These are phyloP conservation scores for Lichenothelia convexa DNA, from an alignment of 495 filamentous ascomycete species.

Conservation along the genomic window DNA sequence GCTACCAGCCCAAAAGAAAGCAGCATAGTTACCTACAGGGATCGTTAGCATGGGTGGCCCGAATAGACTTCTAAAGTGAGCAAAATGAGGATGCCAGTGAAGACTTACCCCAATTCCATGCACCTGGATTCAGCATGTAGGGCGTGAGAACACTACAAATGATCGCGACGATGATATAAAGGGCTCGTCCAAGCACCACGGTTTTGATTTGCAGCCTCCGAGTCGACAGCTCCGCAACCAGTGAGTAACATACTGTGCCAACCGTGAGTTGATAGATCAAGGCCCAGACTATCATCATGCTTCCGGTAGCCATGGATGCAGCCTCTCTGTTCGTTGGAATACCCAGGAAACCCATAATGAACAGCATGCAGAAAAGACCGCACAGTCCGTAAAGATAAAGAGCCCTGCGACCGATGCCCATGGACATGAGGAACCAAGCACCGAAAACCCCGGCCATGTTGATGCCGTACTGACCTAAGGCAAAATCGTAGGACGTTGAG, in stretches of 20 bases:
- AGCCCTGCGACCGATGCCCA: constrained; percentile 19
- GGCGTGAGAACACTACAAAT: constrained; percentile 26
- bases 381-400: constrained; percentile 20
- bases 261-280: constrained; percentile 39
- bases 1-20: constrained; percentile 38
- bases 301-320: constrained; percentile 26
- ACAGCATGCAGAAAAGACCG: constrained; percentile 18
- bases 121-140: constrained; percentile 30
- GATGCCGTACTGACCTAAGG: constrained; percentile 23
- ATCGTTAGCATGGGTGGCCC: too few relatives aligned
- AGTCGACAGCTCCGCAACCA: constrained; percentile 39
- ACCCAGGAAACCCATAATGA: constrained; percentile 23
- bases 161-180: constrained; percentile 32
- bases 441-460: constrained; percentile 21
- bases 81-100: constrained; percentile 20
- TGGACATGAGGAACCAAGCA: constrained; percentile 20
- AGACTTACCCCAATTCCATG: constrained; percentile 35
- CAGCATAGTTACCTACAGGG: too few relatives aligned
- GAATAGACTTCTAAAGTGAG: too few relatives aligned
- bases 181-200: constrained; percentile 36
- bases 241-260: constrained; percentile 39
- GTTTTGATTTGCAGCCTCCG: constrained; percentile 34
- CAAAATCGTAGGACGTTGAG: constrained; percentile 16
- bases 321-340: constrained; percentile 10
- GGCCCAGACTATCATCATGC: constrained; percentile 33